Evolutionary conservation across 1,284 basidiomycete species (phyloP), one percentile per base, ranked within the genome.

Genomic region (Microbotryomycetes sp.): DNA sequence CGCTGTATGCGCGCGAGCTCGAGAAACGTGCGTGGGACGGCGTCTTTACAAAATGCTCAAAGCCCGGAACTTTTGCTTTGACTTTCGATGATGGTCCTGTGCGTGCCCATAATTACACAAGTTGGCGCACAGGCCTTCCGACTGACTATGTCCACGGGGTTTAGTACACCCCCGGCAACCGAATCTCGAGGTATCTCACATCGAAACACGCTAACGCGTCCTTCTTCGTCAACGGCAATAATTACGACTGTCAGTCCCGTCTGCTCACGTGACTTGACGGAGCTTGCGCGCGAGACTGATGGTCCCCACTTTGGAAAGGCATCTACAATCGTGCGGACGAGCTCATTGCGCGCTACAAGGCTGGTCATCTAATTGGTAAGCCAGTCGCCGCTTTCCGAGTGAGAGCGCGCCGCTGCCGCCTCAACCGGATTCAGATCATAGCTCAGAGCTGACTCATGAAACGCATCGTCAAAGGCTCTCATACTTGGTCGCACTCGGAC

Each of bases 281-380:
- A n/a, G n/a, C n/a, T 13, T 29, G 46, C 21, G 46, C 26, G 3
- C 21, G 46, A 23, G 13, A 11, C 21, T 26, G 46, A 1, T 18
- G 21, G 18, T 47, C 6, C 26, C 18, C 18, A 13, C 1, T 7
- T n/a, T n/a, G n/a, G n/a, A 67, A 45, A 9, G 71, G 73, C 57
- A 69, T 72, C 26, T 73, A 73, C 58, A 66, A 72, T 56, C n/a
- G 60, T 7, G 64, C 66, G 2, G 66, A 69, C 16, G 60, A 61
- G 13, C 49, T 74, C 15, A 53, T 61, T 3, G 52, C 56, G 26
- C 60, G 67, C 1, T 73, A 70, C 60, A 63, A 64, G 16, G 59
- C 56, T 0, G 74, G 74, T 1, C 74, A 75, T 56, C 55, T 69
- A 30, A 71, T 74, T 29, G 74, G 66, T 2, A 18, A 11, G 18